phyloP scores from a whole-genome alignment of 345 rosid genomes.

The thale cress (Arabidopsis thaliana) region TAIR10.1 NC_003070.9:11363001-11363500 shows the following conservation, averaged over 20 bases:
- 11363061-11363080: slow-evolving; percentile 67
- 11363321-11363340: slow-evolving; percentile 60
- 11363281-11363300: slow-evolving; percentile 62
- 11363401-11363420: slow-evolving; percentile 73
- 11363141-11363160: slow-evolving; percentile 72
- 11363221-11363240: slow-evolving; percentile 64
- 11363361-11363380: slow-evolving; percentile 52
- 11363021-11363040: slow-evolving; percentile 63
- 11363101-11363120: slow-evolving; percentile 97
- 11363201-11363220: slow-evolving; percentile 54
- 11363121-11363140: slow-evolving; percentile 56
- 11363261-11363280: slow-evolving; percentile 93
- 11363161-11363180: slow-evolving; percentile 70
- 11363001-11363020: slow-evolving; percentile 83
- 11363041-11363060: slow-evolving; percentile 57
- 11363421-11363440: slow-evolving; percentile 95
- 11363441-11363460: slow-evolving; percentile 93
- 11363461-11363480: slow-evolving; percentile 67
- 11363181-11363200: slow-evolving; percentile 57
- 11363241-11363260: slow-evolving; percentile 92
- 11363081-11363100: slow-evolving; percentile 80
- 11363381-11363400: slow-evolving; percentile 58
- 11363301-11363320: slow-evolving; percentile 58
- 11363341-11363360: slow-evolving; percentile 49
- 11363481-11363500: slow-evolving; percentile 61